Evolutionary conservation across 2,329 filamentous ascomycete genomes (phyloP), one percentile per base, ranked within the genome.

Genomic region (Cercospora brassicicola): DNA sequence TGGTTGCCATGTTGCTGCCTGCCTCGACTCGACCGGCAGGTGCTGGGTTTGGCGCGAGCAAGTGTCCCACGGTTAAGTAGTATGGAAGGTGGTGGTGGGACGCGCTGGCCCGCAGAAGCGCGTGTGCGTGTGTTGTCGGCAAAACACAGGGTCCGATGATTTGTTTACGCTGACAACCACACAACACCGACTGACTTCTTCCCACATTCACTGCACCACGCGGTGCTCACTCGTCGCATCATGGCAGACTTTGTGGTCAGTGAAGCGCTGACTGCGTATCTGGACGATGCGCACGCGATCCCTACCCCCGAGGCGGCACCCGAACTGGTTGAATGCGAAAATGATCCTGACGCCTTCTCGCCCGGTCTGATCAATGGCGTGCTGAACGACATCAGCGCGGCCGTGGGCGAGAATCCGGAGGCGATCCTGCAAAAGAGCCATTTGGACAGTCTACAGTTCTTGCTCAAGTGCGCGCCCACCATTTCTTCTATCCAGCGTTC

Each of bases 191-290:
- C 20, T 20, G 36, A 13, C 59, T 42, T 61, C 4, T 36, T 10
- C 53, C 5, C n/a, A 64, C 62, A 45, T 51, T 51, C 55, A 20
- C 30, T 28, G 61, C 61, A 33, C 51, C 30, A 31, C 45, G 18
- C 30, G 31, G 68, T 64, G 64, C 63, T n/a, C 36, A 66, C 56
- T 28, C 39, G 59, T 72, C 73, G 73, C 77, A 90, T 85, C 77
- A 91, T 91, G 83, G 85, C 86, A 74, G 87, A 90, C 77, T 99
- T 99, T 83, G 92, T 98, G 80, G 92, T 99, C 81, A 97, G 97
- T 80, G 91, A 97, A 84, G 93, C 93, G 73, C 90, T 98, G 80
- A 97, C 97, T 85, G 88, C 92, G 79, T 99, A 97, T 82, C 92
- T 97, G 87, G 96, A 93, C 82, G 94, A 98, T 79, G 94, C 95